Base-by-base conservation (phyloP, 306 rosid species). In the Inga oerstediana region DNA sequence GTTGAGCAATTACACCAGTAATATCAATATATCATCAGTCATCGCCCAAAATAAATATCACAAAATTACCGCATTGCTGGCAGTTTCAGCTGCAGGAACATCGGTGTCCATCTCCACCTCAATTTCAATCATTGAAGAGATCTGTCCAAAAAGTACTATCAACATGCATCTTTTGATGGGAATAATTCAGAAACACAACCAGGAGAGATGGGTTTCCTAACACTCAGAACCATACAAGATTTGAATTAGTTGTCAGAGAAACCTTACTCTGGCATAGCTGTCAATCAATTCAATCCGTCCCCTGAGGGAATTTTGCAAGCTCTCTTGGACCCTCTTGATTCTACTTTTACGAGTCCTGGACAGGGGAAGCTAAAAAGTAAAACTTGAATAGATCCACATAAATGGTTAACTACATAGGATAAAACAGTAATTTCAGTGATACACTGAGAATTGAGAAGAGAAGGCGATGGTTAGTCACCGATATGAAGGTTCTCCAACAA, bases 61-160 rank as follows among this genome's bases (percentile, higher is more conserved):
- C 66, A 11, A 56, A 62, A 76, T 68, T 87, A 96, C 98, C 91
- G 76, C 89, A 82, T 90, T 90, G 88, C 93, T 88, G 68, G 95
- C 93, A 71, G 91, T 91, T 92, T 91, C 99, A 58, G 97, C 98
- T 48, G 95, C 98, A 79, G 90, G 92, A 81, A 96, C 98, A 56
- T 94, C 97, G 39, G 94, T 89, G 85, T 92, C 97, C 94, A 96
- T 80, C 91, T 94, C 99, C 77, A 94, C 97, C 85, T 96, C 99
- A 51, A 96, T 94, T 89, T 96, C 99, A 69, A 96, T 94, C 97
- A 94, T 96, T 8, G 98, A 94, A 71, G 99, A 94, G 52, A 96
- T 90, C 99, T 94, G 89, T 71, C 72, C 75, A 62, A 76, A 37
- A 41, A 58, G 72, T 39, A 68, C 65, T 65, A 76, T 81, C 41